Percentiles rank a stretch among this genome's conserved stretches.
phyloP scores from a whole-genome alignment of 306 rosid species.

The Sesbania bispinosa region DNA sequence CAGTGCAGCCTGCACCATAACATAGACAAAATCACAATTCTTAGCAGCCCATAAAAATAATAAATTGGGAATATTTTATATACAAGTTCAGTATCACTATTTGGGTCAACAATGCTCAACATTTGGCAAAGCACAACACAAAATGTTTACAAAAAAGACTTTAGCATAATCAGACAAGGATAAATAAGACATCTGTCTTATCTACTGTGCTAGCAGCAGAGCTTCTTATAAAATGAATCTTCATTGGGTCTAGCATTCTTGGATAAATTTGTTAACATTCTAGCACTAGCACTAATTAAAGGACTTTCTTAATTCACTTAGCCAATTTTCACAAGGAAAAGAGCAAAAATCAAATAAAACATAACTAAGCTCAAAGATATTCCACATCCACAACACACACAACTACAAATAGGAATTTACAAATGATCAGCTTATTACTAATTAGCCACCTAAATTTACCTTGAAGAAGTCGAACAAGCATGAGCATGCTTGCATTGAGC shows the following conservation, averaged over 20 bases:
- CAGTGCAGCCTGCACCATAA: slow-evolving; percentile 58
- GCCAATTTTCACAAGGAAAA: neutral
- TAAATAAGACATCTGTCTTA: neutral
- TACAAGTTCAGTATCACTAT: neutral
- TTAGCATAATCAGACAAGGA: neutral
- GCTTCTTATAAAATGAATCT: neutral
- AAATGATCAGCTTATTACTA: neutral
- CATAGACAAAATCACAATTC: slow-evolving; percentile 10
- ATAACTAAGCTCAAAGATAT: neutral
- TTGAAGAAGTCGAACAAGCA: slow-evolving; percentile 74
- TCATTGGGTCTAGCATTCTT: no score
- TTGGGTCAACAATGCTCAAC: neutral
- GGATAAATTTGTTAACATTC: no score
- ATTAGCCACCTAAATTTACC: slow-evolving; percentile 35
- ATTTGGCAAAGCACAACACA: neutral
- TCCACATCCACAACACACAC: neutral
- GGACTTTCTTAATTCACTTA: neutral
- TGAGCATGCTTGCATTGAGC: slow-evolving; percentile 79
- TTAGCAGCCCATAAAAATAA: neutral
- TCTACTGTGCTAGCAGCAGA: neutral
- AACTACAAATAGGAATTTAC: neutral
- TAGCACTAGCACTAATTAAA: neutral
- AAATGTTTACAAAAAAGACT: neutral
- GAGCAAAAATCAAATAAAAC: neutral
- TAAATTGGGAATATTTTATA: neutral